These are phyloP conservation scores for Zizania palustris DNA, from an alignment of 202 grass and related monocot genomes.

Conservation along the genomic window DNA sequence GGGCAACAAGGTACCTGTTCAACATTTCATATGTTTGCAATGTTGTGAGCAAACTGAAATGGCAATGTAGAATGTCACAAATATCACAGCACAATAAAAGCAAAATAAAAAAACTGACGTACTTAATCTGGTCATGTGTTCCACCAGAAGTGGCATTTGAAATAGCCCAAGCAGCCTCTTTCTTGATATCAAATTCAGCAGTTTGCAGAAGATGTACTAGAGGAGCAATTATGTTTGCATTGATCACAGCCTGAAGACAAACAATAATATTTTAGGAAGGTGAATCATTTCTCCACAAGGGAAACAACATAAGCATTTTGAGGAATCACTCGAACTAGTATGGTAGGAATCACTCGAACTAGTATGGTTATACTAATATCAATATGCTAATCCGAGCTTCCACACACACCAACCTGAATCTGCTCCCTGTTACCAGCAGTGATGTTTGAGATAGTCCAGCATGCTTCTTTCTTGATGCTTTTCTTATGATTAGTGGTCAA, in stretches of 20 bases:
- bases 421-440: conserved; percentile 97
- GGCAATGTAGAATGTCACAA: background rate
- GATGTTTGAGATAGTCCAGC: conserved; percentile 98
- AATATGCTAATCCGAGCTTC: background rate
- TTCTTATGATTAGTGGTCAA: conserved; percentile 90
- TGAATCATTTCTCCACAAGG: background rate
- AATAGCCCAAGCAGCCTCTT: conserved; percentile 94
- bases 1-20: conserved; percentile 72
- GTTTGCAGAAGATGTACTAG: conserved; percentile 75
- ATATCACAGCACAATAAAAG: background rate
- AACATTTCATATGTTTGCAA: conserved; percentile 14
- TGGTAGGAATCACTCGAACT: background rate
- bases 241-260: conserved; percentile 69
- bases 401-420: conserved; percentile 70
- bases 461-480: conserved; percentile 99
- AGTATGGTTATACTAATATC: background rate
- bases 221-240: conserved; percentile 79
- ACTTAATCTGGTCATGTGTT: conserved; percentile 89
- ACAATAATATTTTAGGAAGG: conserved; percentile 44
- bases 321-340: background rate
- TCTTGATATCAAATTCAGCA: conserved; percentile 98
- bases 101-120: background rate
- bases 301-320: conserved; percentile 5
- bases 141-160: conserved; percentile 98
- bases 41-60: conserved; percentile 14